Percentiles rank a stretch among this genome's conserved stretches.
Evolutionary conservation across 306 rosid genomes (phyloP).

Genomic region (Begonia masoniana): DNA sequence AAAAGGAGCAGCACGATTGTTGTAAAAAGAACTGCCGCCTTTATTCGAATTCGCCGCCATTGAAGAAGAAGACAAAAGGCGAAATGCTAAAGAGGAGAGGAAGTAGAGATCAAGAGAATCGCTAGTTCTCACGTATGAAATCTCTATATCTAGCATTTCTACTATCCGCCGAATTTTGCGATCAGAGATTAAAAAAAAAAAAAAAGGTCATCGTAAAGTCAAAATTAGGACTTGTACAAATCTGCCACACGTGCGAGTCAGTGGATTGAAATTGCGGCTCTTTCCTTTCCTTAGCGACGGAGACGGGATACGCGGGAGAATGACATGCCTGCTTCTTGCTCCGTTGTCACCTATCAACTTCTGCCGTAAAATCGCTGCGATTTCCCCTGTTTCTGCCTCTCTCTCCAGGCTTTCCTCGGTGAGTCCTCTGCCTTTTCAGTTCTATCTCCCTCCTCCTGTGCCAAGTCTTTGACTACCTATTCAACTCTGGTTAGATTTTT

Average conservation of each 20-base stretch:
- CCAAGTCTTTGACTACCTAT: background rate
- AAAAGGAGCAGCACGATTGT: conserved; percentile 42
- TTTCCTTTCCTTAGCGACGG: too few relatives aligned
- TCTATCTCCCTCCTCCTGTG: background rate
- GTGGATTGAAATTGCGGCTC: too few relatives aligned
- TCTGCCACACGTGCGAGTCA: too few relatives aligned
- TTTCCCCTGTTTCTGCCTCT: conserved; percentile 7
- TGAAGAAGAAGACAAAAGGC: background rate
- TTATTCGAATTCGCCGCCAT: conserved; percentile 52
- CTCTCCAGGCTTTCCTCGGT: conserved; percentile 29
- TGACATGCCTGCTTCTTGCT: conserved; percentile 24
- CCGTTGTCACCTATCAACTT: conserved; percentile 12
- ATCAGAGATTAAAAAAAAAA: too few relatives aligned
- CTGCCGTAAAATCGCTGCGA: background rate
- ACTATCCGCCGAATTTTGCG: too few relatives aligned
- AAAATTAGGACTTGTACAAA: too few relatives aligned
- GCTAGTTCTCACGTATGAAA: too few relatives aligned
- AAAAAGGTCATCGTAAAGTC: too few relatives aligned
- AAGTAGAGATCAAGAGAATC: too few relatives aligned
- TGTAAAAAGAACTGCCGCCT: conserved; percentile 17
- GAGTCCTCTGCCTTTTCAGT: conserved; percentile 6
- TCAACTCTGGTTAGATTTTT: conserved; percentile 24
- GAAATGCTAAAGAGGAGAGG: too few relatives aligned
- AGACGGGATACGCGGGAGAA: conserved; percentile 6
- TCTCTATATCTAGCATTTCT: too few relatives aligned